phyloP scores from a whole-genome alignment of 495 filamentous ascomycete genomes.

The Hyaloscypha variabilis region DNA sequence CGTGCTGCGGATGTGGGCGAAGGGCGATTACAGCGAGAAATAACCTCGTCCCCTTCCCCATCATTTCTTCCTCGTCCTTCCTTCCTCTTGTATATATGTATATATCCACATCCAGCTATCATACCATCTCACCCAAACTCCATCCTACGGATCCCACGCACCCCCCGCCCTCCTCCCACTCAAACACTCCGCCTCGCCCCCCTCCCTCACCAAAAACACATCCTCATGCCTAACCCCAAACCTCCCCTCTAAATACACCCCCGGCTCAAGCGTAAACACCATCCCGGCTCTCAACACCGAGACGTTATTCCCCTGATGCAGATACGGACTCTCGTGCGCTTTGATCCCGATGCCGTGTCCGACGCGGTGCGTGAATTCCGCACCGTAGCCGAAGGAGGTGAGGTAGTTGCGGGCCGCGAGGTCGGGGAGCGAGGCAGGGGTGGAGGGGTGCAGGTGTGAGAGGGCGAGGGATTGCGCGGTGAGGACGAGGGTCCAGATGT shows the following conservation, averaged over 20 bases:
- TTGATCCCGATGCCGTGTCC: constrained; percentile 63
- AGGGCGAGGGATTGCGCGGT: constrained; percentile 52
- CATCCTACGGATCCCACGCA: constrained; percentile 53
- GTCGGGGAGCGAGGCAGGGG: too few relatives aligned
- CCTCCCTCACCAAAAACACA: constrained; percentile 48
- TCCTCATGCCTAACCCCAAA: constrained; percentile 60
- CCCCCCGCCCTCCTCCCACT: constrained; percentile 44
- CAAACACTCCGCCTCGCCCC: constrained; percentile 47
- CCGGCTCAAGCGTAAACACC: constrained; percentile 58
- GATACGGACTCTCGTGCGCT: constrained; percentile 52
- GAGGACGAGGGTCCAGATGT: constrained; percentile 53
- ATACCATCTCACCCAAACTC: too few relatives aligned
- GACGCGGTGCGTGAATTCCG: constrained; percentile 57
- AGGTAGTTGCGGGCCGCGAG: constrained; percentile 48
- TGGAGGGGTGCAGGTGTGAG: too few relatives aligned
- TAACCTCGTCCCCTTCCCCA: constrained; percentile 1
- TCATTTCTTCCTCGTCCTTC: too few relatives aligned
- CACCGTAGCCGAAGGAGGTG: constrained; percentile 55
- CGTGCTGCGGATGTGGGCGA: constrained; percentile 72
- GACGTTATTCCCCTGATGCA: constrained; percentile 53
- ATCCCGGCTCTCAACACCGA: constrained; percentile 48
- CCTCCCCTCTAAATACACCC: constrained; percentile 52
- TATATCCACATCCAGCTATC: too few relatives aligned
- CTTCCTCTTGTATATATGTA: too few relatives aligned
- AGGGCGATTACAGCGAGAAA: constrained; percentile 31